Conservation (phyloP, 768 basidiomycete species). For the Kwoniella sp. region DNA sequence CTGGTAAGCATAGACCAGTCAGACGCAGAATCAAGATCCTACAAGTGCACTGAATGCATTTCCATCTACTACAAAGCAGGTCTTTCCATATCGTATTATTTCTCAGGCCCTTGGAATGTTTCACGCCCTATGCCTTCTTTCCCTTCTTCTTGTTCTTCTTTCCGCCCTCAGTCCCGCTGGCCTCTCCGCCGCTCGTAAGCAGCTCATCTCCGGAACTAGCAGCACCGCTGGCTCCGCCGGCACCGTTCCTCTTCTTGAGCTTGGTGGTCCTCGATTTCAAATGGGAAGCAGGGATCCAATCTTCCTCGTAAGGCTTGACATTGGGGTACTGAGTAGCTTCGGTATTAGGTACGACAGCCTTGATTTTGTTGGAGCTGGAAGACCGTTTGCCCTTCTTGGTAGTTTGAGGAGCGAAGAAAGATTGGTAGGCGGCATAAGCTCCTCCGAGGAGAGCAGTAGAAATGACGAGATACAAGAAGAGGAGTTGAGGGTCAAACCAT, state of each 20-base stretch:
- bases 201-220: constrained; percentile 39
- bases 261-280: constrained; percentile 40
- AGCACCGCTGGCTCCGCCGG: constrained; percentile 28
- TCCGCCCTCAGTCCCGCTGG: constrained; percentile 43
- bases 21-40: not conserved
- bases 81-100: not conserved
- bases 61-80: constrained; percentile 1
- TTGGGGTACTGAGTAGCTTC: constrained; percentile 42
- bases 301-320: constrained; percentile 56
- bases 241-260: constrained; percentile 32
- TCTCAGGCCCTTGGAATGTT: not conserved
- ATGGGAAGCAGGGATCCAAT: constrained; percentile 57
- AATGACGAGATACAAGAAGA: constrained; percentile 56
- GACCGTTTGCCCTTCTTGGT: constrained; percentile 18
- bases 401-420: constrained; percentile 30
- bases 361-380: constrained; percentile 8
- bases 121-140: constrained; percentile 35
- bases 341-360: constrained; percentile 43
- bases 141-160: constrained; percentile 39
- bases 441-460: constrained; percentile 38
- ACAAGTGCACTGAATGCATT: not conserved
- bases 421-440: constrained; percentile 49
- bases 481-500: constrained; percentile 55
- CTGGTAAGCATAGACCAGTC: no score
- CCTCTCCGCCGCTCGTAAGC: constrained; percentile 50